These are phyloP conservation scores for Mortierella sp. DNA, from an alignment of 371 early-diverging fungal genomes.

Conservation along the genomic window DNA sequence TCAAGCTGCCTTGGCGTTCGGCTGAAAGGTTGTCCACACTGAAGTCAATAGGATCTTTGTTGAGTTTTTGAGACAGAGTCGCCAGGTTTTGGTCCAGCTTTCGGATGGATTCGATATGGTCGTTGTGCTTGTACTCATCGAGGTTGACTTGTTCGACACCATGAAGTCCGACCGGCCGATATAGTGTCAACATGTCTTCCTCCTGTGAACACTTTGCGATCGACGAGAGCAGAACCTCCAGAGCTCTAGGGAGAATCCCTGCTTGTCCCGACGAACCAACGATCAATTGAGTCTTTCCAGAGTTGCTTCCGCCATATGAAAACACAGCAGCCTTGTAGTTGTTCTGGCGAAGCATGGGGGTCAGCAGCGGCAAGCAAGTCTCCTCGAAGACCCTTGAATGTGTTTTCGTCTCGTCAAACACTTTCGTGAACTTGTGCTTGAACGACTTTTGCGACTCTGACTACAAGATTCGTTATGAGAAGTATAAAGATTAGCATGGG, in stretches of 20 bases:
- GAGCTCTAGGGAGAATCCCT: conserved; percentile 73
- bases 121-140: neutral
- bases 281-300: conserved; percentile 85
- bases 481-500: conserved; percentile 30
- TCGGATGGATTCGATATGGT: neutral
- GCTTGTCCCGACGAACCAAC: conserved; percentile 67
- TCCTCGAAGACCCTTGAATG: conserved; percentile 72
- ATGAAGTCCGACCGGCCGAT: conserved; percentile 36
- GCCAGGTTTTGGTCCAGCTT: neutral
- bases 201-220: conserved; percentile 18
- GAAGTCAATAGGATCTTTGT: neutral
- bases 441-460: conserved; percentile 64
- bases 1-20: neutral
- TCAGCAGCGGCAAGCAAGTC: conserved; percentile 69
- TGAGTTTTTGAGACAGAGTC: neutral
- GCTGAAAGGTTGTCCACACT: neutral
- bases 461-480: conserved; percentile 51
- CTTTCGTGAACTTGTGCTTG: conserved; percentile 75
- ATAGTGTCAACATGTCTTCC: conserved; percentile 17
- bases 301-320: conserved; percentile 85
- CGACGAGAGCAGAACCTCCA: conserved; percentile 72
- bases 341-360: conserved; percentile 56
- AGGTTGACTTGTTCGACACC: conserved; percentile 29
- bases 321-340: conserved; percentile 79
- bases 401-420: conserved; percentile 63